These are phyloP conservation scores for Acrocalymma vagum DNA, from an alignment of 2,329 filamentous ascomycete species.

Conservation along the genomic window DNA sequence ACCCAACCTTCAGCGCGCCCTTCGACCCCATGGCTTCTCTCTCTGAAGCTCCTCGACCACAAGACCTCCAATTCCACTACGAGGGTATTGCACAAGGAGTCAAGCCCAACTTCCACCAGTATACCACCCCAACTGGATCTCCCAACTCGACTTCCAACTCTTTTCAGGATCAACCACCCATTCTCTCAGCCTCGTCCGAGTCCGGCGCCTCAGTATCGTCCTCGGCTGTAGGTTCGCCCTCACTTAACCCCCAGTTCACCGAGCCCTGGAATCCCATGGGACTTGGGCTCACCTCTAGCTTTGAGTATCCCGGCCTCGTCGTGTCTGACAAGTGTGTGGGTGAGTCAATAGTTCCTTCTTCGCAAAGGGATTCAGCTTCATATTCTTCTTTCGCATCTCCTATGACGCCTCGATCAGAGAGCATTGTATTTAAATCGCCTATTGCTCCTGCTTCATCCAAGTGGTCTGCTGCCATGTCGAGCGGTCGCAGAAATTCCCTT, in stretches of 20 bases:
- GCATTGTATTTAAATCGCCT: conserved; percentile 42
- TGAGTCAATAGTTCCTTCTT: conserved; percentile 56
- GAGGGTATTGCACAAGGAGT: conserved; percentile 45
- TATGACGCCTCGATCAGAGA: conserved; percentile 16
- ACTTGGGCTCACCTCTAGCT: conserved; percentile 67
- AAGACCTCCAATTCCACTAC: conserved; percentile 48
- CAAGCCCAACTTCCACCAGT: conserved; percentile 45
- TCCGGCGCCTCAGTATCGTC: conserved; percentile 61
- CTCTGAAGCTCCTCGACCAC: conserved; percentile 34
- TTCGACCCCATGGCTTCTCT: conserved; percentile 47
- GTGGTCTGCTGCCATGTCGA: conserved; percentile 32
- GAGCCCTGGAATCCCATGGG: conserved; percentile 67
- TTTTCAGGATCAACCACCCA: conserved; percentile 56
- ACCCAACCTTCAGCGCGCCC: conserved; percentile 47
- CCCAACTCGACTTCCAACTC: conserved; percentile 55
- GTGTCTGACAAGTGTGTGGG: conserved; percentile 59
- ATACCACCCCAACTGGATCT: conserved; percentile 51
- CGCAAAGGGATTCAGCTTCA: conserved; percentile 12
- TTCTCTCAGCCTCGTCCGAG: conserved; percentile 58
- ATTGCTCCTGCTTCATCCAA: conserved; percentile 50
- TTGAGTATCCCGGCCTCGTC: conserved; percentile 60
- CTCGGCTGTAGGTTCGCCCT: conserved; percentile 60
- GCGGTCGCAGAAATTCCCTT: conserved; percentile 31
- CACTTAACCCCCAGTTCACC: conserved; percentile 69
- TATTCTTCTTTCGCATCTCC: conserved; percentile 27